A percentile compares a stretch with the other conserved stretches of the same genome.
phyloP scores from a whole-genome alignment of 169 alveolate genomes.

The Plasmodium gonderi region DNA sequence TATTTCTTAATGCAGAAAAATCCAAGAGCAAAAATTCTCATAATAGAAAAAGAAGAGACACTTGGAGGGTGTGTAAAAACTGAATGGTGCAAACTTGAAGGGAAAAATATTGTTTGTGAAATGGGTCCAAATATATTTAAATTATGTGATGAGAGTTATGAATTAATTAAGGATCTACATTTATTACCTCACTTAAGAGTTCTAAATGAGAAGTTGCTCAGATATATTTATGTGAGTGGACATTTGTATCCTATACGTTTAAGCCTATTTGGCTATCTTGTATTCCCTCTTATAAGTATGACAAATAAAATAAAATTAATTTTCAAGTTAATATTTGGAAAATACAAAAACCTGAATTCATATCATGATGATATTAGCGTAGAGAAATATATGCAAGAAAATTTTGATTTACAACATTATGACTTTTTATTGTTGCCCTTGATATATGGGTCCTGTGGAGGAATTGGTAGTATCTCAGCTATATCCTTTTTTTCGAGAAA shows the following conservation, averaged over 20 bases:
- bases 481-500: slow-evolving; percentile 49
- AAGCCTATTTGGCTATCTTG: slow-evolving; percentile 2
- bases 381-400: slow-evolving; percentile 36
- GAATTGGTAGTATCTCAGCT: slow-evolving; percentile 35
- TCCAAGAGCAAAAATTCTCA: neutral
- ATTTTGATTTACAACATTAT: slow-evolving; percentile 30
- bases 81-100: neutral
- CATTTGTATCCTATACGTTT: slow-evolving; percentile 17
- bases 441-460: slow-evolving; percentile 65
- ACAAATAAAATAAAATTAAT: slow-evolving; percentile 45
- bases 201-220: neutral
- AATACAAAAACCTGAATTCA: slow-evolving; percentile 5
- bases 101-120: slow-evolving; percentile 1
- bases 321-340: slow-evolving; percentile 7
- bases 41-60: slow-evolving; percentile 25
- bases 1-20: slow-evolving; percentile 18
- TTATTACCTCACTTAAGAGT: neutral
- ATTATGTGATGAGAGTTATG: slow-evolving; percentile 29
- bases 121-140: slow-evolving; percentile 57
- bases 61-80: slow-evolving; percentile 53
- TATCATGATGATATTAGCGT: slow-evolving; percentile 28
- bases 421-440: slow-evolving; percentile 28
- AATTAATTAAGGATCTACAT: slow-evolving; percentile 1
- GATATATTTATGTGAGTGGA: slow-evolving; percentile 7
- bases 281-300: slow-evolving; percentile 22